Conservation (phyloP, 179 eudicot species). For the Corrigiola litoralis region DNA sequence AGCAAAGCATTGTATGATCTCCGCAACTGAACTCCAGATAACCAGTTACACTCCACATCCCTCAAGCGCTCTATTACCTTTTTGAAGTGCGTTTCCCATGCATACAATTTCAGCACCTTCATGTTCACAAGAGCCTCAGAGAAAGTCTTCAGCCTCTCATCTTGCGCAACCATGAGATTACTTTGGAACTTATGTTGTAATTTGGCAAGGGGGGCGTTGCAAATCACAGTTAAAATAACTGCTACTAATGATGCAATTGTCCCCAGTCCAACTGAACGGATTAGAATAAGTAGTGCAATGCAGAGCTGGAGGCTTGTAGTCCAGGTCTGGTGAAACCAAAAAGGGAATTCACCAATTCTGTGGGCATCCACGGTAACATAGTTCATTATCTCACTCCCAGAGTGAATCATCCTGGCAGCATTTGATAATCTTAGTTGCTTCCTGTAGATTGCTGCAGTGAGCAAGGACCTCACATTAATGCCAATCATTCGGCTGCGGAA, state of each 20-base stretch:
- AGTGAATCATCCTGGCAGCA: conserved; percentile 27
- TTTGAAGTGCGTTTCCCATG: conserved; percentile 77
- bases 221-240: conserved; percentile 27
- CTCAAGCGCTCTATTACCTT: conserved; percentile 45
- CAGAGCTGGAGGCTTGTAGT: conserved; percentile 36
- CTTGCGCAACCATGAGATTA: conserved; percentile 73
- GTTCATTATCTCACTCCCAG: conserved; percentile 39
- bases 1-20: conserved; percentile 54
- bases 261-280: conserved; percentile 28
- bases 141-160: conserved; percentile 53
- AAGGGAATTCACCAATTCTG: conserved; percentile 41
- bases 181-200: conserved; percentile 61
- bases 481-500: conserved; percentile 36
- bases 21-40: conserved; percentile 47
- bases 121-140: conserved; percentile 70
- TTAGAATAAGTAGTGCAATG: conserved; percentile 28
- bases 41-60: conserved; percentile 50
- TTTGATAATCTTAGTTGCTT: conserved; percentile 34
- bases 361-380: conserved; percentile 45
- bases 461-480: conserved; percentile 32
- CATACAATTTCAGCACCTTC: conserved; percentile 76
- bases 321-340: conserved; percentile 44
- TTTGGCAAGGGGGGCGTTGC: conserved; percentile 47
- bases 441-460: conserved; percentile 32
- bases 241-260: conserved; percentile 30